These are phyloP conservation scores for Penicillium freii DNA, from an alignment of 2,329 filamentous ascomycete genomes.

Conservation along the genomic window DNA sequence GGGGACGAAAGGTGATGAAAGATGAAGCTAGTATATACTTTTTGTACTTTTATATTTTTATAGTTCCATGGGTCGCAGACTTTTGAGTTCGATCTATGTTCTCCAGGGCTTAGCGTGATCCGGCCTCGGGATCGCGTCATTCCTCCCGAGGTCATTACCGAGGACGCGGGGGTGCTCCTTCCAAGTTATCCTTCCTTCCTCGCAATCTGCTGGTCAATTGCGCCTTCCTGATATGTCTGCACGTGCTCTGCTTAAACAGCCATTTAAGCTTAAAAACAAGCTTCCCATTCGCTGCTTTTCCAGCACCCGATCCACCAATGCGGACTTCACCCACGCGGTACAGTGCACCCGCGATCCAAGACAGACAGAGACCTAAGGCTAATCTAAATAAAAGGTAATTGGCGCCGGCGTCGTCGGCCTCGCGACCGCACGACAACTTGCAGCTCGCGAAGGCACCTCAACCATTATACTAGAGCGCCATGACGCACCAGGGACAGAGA, in stretches of 20 bases:
- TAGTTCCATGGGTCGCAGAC: not conserved
- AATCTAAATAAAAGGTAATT: slow-evolving; percentile 49
- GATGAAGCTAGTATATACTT: not conserved
- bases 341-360: not conserved
- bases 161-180: not conserved
- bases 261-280: slow-evolving; percentile 2
- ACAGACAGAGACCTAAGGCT: not conserved
- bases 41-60: not conserved
- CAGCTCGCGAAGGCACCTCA: slow-evolving; percentile 57
- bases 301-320: slow-evolving; percentile 38
- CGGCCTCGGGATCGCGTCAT: not conserved
- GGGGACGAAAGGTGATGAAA: too few relatives aligned
- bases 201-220: slow-evolving; percentile 7
- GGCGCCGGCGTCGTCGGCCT: slow-evolving; percentile 76
- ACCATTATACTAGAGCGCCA: slow-evolving; percentile 83
- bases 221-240: slow-evolving; percentile 13
- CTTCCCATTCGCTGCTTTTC: slow-evolving; percentile 42
- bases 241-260: slow-evolving; percentile 8
- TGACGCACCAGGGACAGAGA: slow-evolving; percentile 73
- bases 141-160: not conserved
- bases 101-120: not conserved
- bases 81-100: not conserved
- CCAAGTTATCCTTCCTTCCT: not conserved
- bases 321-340: slow-evolving; percentile 64
- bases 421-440: slow-evolving; percentile 71